These are phyloP conservation scores for Penicillium sp. DNA, from an alignment of 2,329 filamentous ascomycete genomes.

Conservation along the genomic window DNA sequence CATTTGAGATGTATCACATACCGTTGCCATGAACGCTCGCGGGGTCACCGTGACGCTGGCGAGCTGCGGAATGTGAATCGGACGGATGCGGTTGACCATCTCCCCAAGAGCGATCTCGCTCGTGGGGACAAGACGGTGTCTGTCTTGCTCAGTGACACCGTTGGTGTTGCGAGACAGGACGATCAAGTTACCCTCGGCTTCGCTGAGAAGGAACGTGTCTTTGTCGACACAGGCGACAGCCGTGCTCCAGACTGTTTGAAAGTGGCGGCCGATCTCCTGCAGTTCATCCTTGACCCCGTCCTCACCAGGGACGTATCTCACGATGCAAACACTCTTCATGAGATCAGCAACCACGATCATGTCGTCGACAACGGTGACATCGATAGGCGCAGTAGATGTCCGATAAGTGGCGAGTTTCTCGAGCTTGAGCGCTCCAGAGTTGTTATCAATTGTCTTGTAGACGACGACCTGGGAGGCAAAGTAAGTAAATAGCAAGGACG, in stretches of 20 bases:
- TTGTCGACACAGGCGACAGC: slow-evolving; percentile 67
- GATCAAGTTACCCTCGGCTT: slow-evolving; percentile 81
- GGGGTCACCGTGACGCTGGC: slow-evolving; percentile 68
- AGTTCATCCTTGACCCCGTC: slow-evolving; percentile 59
- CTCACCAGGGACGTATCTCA: slow-evolving; percentile 62
- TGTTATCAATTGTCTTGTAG: slow-evolving; percentile 47
- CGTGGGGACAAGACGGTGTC: slow-evolving; percentile 63
- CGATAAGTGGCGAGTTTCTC: slow-evolving; percentile 71
- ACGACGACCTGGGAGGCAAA: slow-evolving; percentile 51
- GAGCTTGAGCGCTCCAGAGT: slow-evolving; percentile 48
- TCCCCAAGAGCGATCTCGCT: slow-evolving; percentile 85
- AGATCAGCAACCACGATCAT: slow-evolving; percentile 82
- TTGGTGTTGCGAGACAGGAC: slow-evolving; percentile 69
- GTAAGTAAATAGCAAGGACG: slow-evolving; percentile 12
- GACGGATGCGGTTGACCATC: slow-evolving; percentile 83
- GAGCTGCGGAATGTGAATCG: slow-evolving; percentile 62
- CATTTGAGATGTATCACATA: slow-evolving; percentile 46
- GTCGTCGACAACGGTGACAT: slow-evolving; percentile 68
- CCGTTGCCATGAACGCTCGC: slow-evolving; percentile 82
- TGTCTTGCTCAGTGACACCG: slow-evolving; percentile 71
- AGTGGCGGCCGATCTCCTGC: slow-evolving; percentile 72
- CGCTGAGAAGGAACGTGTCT: slow-evolving; percentile 74
- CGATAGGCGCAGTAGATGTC: slow-evolving; percentile 77
- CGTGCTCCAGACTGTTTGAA: slow-evolving; percentile 76
- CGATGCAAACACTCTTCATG: slow-evolving; percentile 83